Evolutionary conservation across 164 flowering plant species (phyloP), one percentile per base, ranked within the genome.

Genomic region (Sextonia rubra): DNA sequence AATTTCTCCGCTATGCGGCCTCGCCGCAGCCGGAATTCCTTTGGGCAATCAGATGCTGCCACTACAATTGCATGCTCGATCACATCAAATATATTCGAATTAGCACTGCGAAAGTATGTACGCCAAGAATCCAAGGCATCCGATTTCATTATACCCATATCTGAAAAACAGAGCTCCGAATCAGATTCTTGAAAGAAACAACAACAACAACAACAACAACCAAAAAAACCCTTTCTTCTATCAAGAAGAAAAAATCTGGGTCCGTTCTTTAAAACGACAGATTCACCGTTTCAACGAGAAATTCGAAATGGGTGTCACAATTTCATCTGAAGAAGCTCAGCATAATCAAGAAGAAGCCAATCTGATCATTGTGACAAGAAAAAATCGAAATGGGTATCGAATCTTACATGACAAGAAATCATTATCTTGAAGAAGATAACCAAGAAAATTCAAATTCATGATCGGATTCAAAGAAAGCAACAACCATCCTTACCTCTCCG

Each of bases 1-100:
- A 84, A 75, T 71, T 24, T 74, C 79, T 82, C 83, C 2, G 84
- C 83, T 22, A 84, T 81, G 47, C 71, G 71, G 73, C 76, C 86
- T 37, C 85, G 77, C 60, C 68, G 62, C 32, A 78, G 22, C 67
- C 67, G 74, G 25, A 84, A 82, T 72, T 84, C 86, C 44, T 76
- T 65, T 0, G 83, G 83, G 22, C 71, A 77, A 77, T 84, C 86
- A 1, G 63, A 64, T 48, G 83, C 80, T 3, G 85, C 86, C 6
- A 84, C 79, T 9, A 26, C 17, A 49, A 84, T 81, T 11, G 79
- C 82, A 60, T 73, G 49, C 27, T 84, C 84, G 18, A 82, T 82
- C 2, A 84, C 76, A 9, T 82, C 80, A 72, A 82, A 84, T 8
- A 84, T 84, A 49, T 76, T 74, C 1, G 73, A 69, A 69, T 75